Conservation (phyloP, 1,139 yeast genomes). For the Nakaseomyces uthaithaninus region DNA sequence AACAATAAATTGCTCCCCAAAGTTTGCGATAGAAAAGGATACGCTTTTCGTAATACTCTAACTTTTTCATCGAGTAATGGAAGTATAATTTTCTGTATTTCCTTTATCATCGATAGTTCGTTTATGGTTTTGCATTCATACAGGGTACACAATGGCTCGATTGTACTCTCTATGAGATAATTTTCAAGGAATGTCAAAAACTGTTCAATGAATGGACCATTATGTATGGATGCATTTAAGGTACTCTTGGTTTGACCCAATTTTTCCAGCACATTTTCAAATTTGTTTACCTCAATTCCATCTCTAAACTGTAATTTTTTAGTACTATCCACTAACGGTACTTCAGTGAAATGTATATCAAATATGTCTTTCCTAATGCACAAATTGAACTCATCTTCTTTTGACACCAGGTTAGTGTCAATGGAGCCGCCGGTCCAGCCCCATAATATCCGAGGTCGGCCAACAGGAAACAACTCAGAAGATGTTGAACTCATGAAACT, state of each 20-base stretch:
- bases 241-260: neutral
- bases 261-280: neutral
- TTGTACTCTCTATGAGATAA: slow-evolving; percentile 55
- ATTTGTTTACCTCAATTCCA: neutral
- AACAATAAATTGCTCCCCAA: neutral
- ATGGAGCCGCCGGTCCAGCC: neutral
- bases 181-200: slow-evolving; percentile 42
- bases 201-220: slow-evolving; percentile 24
- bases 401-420: neutral
- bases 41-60: neutral
- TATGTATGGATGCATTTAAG: neutral
- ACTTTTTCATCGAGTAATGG: neutral
- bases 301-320: neutral
- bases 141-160: slow-evolving; percentile 66
- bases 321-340: neutral
- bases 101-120: slow-evolving; percentile 38
- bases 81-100: slow-evolving; percentile 33
- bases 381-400: neutral
- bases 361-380: neutral
- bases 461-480: slow-evolving; percentile 6
- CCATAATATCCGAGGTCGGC: neutral
- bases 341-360: neutral
- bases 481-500: neutral
- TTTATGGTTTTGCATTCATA: slow-evolving; percentile 59
- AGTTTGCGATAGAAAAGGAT: neutral